These are phyloP conservation scores for Trichoderma asperellum DNA, from an alignment of 2,329 filamentous ascomycete species.

Conservation along the genomic window DNA sequence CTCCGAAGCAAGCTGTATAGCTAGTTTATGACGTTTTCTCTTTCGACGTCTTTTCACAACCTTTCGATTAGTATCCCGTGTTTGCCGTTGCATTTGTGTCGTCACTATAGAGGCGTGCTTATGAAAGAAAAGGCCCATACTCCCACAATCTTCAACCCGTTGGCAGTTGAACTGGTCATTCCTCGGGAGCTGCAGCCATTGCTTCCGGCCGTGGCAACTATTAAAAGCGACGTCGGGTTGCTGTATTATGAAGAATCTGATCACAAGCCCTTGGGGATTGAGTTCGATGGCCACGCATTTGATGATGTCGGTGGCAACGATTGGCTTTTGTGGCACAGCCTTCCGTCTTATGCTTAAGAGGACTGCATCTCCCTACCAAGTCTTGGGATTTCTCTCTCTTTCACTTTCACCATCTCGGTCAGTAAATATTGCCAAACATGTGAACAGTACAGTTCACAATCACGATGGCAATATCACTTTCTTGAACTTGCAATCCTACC, in stretches of 20 bases:
- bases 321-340: conserved; percentile 22
- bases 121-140: neutral
- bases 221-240: neutral
- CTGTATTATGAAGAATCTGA: neutral
- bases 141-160: neutral
- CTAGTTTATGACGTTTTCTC: neutral
- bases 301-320: conserved; percentile 20
- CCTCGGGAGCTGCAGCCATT: neutral
- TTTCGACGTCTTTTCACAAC: neutral
- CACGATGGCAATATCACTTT: neutral
- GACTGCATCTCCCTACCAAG: neutral
- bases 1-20: neutral
- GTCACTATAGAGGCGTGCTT: neutral
- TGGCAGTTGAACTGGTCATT: neutral
- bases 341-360: conserved; percentile 18
- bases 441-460: neutral
- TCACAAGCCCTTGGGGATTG: neutral
- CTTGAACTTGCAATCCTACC: neutral
- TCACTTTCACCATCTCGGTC: neutral
- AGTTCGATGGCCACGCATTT: neutral
- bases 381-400: neutral
- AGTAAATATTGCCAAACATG: neutral
- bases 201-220: neutral
- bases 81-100: neutral
- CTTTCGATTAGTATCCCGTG: neutral